Conservation (phyloP, 2,329 filamentous ascomycete genomes). For the Pseudogymnoascus sp. region DNA sequence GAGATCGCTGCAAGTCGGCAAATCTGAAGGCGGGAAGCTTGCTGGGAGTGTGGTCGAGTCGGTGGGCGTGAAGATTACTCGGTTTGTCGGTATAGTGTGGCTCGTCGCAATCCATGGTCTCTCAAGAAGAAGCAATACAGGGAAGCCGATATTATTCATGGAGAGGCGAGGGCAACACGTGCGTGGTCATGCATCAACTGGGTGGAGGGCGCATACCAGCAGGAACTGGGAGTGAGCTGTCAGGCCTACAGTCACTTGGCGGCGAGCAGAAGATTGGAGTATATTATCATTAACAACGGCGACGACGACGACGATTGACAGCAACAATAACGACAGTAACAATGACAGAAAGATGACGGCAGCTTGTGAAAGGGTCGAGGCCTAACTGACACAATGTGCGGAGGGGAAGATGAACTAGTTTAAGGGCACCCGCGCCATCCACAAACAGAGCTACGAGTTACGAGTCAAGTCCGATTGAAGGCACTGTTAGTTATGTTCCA, state of each 20-base stretch:
- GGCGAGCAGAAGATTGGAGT: neutral
- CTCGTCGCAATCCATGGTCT: slow-evolving; percentile 6
- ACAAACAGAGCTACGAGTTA: slow-evolving; percentile 1
- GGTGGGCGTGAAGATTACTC: neutral
- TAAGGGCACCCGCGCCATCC: slow-evolving; percentile 6
- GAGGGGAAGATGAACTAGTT: neutral
- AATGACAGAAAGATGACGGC: slow-evolving; percentile 1
- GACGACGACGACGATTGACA: neutral
- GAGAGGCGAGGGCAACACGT: slow-evolving; percentile 5
- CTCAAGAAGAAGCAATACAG: neutral
- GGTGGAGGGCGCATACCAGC: neutral
- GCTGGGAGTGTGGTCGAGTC: slow-evolving; percentile 7
- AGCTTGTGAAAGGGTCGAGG: neutral
- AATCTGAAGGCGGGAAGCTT: slow-evolving; percentile 8
- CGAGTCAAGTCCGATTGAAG: neutral
- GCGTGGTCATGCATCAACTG: slow-evolving; percentile 5
- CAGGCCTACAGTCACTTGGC: neutral
- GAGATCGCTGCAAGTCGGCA: slow-evolving; percentile 3
- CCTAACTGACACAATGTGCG: neutral
- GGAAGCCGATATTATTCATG: slow-evolving; percentile 1
- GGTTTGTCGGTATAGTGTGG: slow-evolving; percentile 7
- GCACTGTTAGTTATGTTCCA: neutral
- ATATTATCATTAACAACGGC: slow-evolving; percentile 8
- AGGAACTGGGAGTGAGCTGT: neutral
- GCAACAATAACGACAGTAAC: neutral